Evolutionary conservation across 441 rosid genomes (phyloP).

Genomic region (Omphalea diandra): DNA sequence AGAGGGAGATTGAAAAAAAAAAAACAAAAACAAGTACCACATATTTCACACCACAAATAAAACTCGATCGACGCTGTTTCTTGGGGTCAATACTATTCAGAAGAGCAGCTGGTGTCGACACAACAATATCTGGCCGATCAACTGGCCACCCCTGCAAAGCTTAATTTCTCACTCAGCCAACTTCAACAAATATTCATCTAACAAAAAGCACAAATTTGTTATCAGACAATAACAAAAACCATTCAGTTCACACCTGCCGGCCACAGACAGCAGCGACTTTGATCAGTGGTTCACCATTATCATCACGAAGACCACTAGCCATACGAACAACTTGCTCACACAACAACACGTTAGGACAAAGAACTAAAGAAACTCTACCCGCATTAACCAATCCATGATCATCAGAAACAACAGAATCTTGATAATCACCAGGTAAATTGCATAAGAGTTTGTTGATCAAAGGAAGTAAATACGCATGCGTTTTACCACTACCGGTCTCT

Average conservation of each 20-base stretch:
- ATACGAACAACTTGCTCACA: slow-evolving; percentile 92
- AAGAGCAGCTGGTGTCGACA: slow-evolving; percentile 89
- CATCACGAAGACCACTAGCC: slow-evolving; percentile 56
- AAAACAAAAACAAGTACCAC: slow-evolving; percentile 58
- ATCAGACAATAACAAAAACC: background rate
- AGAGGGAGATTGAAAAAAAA: background rate
- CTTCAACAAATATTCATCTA: background rate
- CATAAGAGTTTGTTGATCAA: slow-evolving; percentile 58
- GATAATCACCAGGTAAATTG: slow-evolving; percentile 19
- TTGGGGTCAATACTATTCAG: slow-evolving; percentile 73
- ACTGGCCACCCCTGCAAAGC: slow-evolving; percentile 94
- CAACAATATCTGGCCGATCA: slow-evolving; percentile 63
- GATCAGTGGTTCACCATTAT: slow-evolving; percentile 1
- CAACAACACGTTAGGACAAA: slow-evolving; percentile 84
- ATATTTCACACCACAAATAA: slow-evolving; percentile 62
- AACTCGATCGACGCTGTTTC: slow-evolving; percentile 43
- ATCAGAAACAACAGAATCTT: background rate
- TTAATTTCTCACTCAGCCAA: slow-evolving; percentile 5
- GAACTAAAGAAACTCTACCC: slow-evolving; percentile 53
- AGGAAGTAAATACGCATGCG: slow-evolving; percentile 78
- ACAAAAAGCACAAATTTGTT: background rate
- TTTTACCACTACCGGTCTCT: slow-evolving; percentile 96
- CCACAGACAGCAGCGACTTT: slow-evolving; percentile 8
- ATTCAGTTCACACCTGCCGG: background rate
- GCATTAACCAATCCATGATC: slow-evolving; percentile 20